Evolutionary conservation across 73 alveolate genomes (phyloP).

Genomic region (Uronychia setigera): DNA sequence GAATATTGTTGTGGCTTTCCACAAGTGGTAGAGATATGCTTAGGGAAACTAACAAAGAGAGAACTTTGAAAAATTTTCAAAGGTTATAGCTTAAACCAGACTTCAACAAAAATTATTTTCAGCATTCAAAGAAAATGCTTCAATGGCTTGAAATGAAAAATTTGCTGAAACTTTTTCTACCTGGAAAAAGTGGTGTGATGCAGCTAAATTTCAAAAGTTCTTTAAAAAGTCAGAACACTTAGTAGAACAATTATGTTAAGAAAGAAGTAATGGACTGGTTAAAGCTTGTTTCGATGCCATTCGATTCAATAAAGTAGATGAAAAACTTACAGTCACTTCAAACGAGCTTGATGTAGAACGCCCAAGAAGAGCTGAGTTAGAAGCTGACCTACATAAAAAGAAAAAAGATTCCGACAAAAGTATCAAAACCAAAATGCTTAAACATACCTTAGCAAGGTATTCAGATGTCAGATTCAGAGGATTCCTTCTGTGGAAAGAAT

Average conservation of each 20-base stretch:
- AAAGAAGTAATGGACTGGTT: constrained; percentile 34
- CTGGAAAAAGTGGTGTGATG: constrained; percentile 61
- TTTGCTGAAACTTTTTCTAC: constrained; percentile 33
- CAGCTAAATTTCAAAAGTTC: constrained; percentile 35
- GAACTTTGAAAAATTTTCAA: constrained; percentile 31
- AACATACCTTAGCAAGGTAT: constrained; percentile 25
- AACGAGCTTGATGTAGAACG: constrained; percentile 26
- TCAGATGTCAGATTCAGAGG: constrained; percentile 51
- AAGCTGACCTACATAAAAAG: constrained; percentile 32
- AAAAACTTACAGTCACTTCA: constrained; percentile 21
- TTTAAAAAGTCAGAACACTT: constrained; percentile 32
- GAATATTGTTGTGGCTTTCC: too few species aligned
- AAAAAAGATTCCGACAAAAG: neutral
- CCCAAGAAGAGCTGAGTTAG: constrained; percentile 41
- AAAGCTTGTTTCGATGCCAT: constrained; percentile 54
- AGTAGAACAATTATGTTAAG: constrained; percentile 16
- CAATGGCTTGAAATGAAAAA: constrained; percentile 24
- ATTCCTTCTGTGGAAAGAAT: constrained; percentile 39
- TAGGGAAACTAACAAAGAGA: constrained; percentile 25
- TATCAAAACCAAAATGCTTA: constrained; percentile 25
- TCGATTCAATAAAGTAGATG: constrained; percentile 17
- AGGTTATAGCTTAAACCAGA: constrained; percentile 20
- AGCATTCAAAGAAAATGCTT: constrained; percentile 27
- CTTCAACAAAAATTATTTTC: constrained; percentile 50
- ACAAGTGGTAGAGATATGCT: too few species aligned